phyloP scores from a whole-genome alignment of 2,329 filamentous ascomycete genomes.

The Leptographium lundbergii region DNA sequence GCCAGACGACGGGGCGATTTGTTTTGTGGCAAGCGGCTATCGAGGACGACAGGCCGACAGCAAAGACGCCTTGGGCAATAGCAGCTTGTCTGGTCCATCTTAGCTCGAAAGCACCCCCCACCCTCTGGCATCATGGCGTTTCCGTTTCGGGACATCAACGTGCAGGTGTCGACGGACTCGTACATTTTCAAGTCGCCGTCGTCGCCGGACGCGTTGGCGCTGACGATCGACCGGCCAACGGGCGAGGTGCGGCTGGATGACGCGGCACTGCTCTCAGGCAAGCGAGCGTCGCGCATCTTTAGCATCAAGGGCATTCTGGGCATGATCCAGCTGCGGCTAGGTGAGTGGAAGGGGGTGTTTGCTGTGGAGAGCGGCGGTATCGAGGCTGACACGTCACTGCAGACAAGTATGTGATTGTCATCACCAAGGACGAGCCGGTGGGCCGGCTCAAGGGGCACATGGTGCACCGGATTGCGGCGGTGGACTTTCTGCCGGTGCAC shows the following conservation, averaged over 20 bases:
- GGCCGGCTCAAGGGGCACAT: conserved; percentile 90
- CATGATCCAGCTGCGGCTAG: conserved; percentile 83
- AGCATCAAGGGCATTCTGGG: conserved; percentile 93
- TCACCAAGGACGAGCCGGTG: conserved; percentile 86
- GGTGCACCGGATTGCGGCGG: conserved; percentile 84
- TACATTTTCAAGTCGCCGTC: conserved; percentile 97
- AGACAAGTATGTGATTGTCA: conserved; percentile 94
- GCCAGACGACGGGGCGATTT: no score
- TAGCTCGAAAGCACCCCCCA: neutral
- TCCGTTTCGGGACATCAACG: conserved; percentile 93
- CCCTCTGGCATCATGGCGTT: conserved; percentile 22
- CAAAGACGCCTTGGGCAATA: no score
- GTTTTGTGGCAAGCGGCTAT: no score
- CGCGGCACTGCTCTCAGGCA: conserved; percentile 60
- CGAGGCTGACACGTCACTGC: conserved; percentile 5
- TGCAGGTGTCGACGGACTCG: conserved; percentile 80
- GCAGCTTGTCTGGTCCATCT: neutral
- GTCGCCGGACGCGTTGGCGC: conserved; percentile 72
- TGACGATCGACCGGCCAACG: conserved; percentile 83
- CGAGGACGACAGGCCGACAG: no score
- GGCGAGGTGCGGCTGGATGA: conserved; percentile 81
- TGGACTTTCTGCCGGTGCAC: conserved; percentile 86
- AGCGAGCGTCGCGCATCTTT: conserved; percentile 61
- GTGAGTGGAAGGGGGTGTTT: conserved; percentile 45
- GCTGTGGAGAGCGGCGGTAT: no score